A percentile compares a stretch with the other conserved stretches of the same genome.
Conservation (phyloP, 1,139 yeast genomes). For the Spathaspora sp. region DNA sequence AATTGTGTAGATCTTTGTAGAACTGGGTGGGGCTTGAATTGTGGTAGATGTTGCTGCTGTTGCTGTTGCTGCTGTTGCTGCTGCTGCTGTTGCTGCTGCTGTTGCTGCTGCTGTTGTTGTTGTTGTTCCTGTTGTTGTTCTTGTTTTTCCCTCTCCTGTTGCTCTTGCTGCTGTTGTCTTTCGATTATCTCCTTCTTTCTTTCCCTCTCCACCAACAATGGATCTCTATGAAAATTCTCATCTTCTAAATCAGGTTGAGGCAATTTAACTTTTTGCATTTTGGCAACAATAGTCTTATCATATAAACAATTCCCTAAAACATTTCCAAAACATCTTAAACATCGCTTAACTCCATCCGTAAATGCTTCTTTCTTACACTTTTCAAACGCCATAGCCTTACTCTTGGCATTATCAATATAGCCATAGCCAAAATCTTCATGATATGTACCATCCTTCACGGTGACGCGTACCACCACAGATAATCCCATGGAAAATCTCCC, state of each 20-base stretch:
- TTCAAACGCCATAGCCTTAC: constrained; percentile 74
- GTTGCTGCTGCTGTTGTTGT: constrained; percentile 4
- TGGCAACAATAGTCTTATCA: constrained; percentile 62
- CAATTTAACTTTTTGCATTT: constrained; percentile 52
- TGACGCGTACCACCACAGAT: constrained; percentile 69
- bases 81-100: constrained; percentile 4
- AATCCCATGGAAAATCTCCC: constrained; percentile 63
- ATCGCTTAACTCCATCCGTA: constrained; percentile 77
- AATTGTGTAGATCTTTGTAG: background rate
- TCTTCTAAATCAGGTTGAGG: constrained; percentile 58
- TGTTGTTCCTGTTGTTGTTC: constrained; percentile 4
- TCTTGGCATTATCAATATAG: constrained; percentile 67
- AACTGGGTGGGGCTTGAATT: background rate
- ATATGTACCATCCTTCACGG: constrained; percentile 70
- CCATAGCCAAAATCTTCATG: constrained; percentile 87
- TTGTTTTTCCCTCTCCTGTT: background rate
- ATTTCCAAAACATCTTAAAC: constrained; percentile 76
- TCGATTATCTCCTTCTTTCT: constrained; percentile 16
- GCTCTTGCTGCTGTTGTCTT: constrained; percentile 5
- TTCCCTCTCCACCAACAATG: constrained; percentile 32
- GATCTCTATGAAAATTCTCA: constrained; percentile 40
- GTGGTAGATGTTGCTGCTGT: constrained; percentile 2
- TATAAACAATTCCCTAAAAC: constrained; percentile 78
- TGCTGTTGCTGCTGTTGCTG: constrained; percentile 4
- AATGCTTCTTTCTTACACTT: constrained; percentile 80